A percentile compares a stretch with the other conserved stretches of the same genome.
These are phyloP conservation scores for Tricholomella constricta DNA, from an alignment of 768 basidiomycete species.

Conservation along the genomic window DNA sequence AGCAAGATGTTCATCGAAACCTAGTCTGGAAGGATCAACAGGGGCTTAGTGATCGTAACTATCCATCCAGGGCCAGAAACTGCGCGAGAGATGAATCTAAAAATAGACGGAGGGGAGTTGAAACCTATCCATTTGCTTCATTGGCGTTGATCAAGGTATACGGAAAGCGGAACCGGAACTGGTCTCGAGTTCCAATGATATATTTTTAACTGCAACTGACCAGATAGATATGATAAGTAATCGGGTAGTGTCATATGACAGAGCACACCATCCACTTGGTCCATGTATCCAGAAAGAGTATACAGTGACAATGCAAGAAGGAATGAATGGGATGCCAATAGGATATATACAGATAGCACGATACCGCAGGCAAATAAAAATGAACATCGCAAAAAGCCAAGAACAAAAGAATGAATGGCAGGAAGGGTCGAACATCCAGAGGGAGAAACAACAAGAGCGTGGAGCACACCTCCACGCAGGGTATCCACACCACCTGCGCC, in stretches of 20 bases:
- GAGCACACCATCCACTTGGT: conserved; percentile 2
- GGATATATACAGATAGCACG: conserved; percentile 6
- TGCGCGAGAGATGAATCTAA: too few relatives aligned
- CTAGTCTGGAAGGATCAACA: conserved; percentile 23
- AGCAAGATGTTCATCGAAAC: neutral
- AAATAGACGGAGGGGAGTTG: too few relatives aligned
- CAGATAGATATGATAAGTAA: conserved; percentile 14
- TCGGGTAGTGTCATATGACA: neutral
- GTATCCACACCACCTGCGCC: conserved; percentile 9
- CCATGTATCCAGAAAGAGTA: conserved; percentile 6
- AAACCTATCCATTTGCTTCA: too few relatives aligned
- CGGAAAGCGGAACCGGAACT: neutral
- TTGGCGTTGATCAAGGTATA: too few relatives aligned
- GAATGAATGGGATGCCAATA: neutral
- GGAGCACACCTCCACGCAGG: neutral
- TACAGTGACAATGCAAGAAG: neutral
- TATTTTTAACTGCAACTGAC: neutral
- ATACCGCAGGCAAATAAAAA: neutral
- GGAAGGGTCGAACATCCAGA: neutral
- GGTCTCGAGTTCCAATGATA: neutral
- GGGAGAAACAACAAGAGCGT: neutral
- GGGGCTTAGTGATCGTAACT: conserved; percentile 23
- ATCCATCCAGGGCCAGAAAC: neutral
- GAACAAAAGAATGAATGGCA: neutral
- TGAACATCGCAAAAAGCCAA: neutral